Evolutionary conservation across 2,329 filamentous ascomycete genomes (phyloP).

Genomic region (Aspergillus fijiensis): DNA sequence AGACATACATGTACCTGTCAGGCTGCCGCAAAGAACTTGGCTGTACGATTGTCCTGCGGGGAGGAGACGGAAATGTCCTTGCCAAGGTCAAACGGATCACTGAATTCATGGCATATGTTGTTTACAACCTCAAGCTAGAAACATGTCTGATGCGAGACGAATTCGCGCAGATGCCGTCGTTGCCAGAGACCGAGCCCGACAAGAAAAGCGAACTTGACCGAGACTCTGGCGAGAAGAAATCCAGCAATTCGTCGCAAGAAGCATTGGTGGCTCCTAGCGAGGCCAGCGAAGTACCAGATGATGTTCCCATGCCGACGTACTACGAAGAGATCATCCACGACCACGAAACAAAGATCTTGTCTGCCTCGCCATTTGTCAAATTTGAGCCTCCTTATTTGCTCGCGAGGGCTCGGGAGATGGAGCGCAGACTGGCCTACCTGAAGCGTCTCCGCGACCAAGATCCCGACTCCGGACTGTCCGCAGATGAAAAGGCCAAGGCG

Average conservation of each 20-base stretch:
- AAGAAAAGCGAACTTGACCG: conserved; percentile 17
- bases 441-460: conserved; percentile 77
- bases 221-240: conserved; percentile 18
- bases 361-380: conserved; percentile 92
- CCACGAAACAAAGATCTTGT: conserved; percentile 88
- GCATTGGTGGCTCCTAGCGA: conserved; percentile 19
- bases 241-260: conserved; percentile 17
- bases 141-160: conserved; percentile 92
- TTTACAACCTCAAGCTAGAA: conserved; percentile 95
- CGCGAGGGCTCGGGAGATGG: conserved; percentile 87
- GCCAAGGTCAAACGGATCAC: conserved; percentile 86
- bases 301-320: conserved; percentile 82
- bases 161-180: conserved; percentile 76
- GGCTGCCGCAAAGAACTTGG: conserved; percentile 87
- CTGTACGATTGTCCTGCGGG: conserved; percentile 89
- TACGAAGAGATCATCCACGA: conserved; percentile 95
- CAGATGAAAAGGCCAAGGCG: conserved; percentile 62
- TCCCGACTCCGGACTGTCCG: conserved; percentile 41
- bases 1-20: conserved; percentile 93
- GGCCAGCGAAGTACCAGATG: conserved; percentile 63
- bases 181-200: conserved; percentile 49
- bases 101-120: conserved; percentile 98
- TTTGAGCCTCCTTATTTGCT: conserved; percentile 92
- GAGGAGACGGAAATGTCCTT: conserved; percentile 69
- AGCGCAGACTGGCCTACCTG: conserved; percentile 77